Conservation (phyloP, 2,329 filamentous ascomycete species). For the Verticillium albo-atrum region DNA sequence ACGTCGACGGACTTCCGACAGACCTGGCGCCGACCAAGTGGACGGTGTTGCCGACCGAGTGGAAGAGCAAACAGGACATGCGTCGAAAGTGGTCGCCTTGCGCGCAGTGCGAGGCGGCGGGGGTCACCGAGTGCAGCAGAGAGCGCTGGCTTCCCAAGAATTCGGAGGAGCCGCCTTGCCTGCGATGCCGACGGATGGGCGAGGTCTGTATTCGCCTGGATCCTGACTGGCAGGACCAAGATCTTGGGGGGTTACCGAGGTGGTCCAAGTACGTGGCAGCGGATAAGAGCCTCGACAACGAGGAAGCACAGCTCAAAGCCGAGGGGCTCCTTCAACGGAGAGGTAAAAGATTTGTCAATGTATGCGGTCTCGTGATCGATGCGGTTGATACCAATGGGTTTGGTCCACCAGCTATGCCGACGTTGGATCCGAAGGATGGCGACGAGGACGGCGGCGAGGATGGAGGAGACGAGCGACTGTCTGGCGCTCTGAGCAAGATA, state of each 20-base stretch:
- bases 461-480: background rate
- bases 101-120: background rate
- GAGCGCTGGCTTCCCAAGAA: background rate
- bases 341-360: background rate
- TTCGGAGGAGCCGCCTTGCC: background rate
- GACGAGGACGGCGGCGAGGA: background rate
- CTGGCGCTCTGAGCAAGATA: background rate
- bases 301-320: background rate
- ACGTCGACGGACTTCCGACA: background rate
- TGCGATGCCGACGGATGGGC: background rate
- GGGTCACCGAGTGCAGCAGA: background rate
- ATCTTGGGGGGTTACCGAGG: background rate
- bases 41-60: background rate
- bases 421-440: background rate
- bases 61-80: background rate
- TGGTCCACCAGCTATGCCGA: background rate
- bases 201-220: background rate
- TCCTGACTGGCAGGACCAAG: background rate
- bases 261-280: background rate
- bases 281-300: background rate
- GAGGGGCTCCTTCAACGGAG: background rate
- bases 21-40: background rate
- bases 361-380: conserved; percentile 1
- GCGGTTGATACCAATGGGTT: conserved; percentile 2
- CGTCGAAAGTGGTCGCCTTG: background rate